Evolutionary conservation across 225 moss, liverwort and hornwort genomes (phyloP).

Genomic region (Physcomitrium patens): DNA sequence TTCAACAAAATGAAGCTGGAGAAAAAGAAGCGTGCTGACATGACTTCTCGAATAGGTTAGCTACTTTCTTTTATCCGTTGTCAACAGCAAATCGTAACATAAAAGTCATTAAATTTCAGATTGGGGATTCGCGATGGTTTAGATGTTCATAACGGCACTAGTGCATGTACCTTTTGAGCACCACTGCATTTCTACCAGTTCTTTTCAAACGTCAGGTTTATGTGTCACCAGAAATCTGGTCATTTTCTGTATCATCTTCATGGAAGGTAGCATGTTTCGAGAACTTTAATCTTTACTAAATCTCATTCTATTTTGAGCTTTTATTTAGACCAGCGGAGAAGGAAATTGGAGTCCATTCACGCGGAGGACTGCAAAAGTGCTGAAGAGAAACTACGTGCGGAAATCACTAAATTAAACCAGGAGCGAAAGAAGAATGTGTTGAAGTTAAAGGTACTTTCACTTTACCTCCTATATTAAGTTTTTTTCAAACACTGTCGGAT

Average conservation of each 20-base stretch:
- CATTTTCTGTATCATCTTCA: background rate
- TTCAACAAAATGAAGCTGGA: slow-evolving; percentile 59
- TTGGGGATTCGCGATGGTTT: slow-evolving; percentile 20
- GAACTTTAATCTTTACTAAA: background rate
- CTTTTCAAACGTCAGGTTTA: slow-evolving; percentile 6
- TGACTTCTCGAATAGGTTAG: slow-evolving; percentile 67
- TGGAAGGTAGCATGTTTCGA: background rate
- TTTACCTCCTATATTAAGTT: slow-evolving; percentile 17
- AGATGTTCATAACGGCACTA: slow-evolving; percentile 5
- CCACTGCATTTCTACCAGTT: slow-evolving; percentile 9
- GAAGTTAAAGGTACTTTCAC: slow-evolving; percentile 63
- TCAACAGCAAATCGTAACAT: background rate
- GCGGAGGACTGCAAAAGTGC: slow-evolving; percentile 63
- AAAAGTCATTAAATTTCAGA: slow-evolving; percentile 10
- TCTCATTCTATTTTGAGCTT: slow-evolving; percentile 25
- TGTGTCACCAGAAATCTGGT: slow-evolving; percentile 9
- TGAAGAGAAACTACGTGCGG: slow-evolving; percentile 63
- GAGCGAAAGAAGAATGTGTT: slow-evolving; percentile 70
- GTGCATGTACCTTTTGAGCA: slow-evolving; percentile 9
- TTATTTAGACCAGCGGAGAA: slow-evolving; percentile 67
- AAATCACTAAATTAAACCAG: slow-evolving; percentile 55
- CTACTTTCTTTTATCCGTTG: slow-evolving; percentile 23
- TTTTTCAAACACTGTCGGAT: background rate
- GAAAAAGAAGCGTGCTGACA: slow-evolving; percentile 63
- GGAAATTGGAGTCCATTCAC: slow-evolving; percentile 49